Evolutionary conservation across 2,329 filamentous ascomycete genomes (phyloP), one percentile per base, ranked within the genome.

Genomic region (Microdochium nivale): DNA sequence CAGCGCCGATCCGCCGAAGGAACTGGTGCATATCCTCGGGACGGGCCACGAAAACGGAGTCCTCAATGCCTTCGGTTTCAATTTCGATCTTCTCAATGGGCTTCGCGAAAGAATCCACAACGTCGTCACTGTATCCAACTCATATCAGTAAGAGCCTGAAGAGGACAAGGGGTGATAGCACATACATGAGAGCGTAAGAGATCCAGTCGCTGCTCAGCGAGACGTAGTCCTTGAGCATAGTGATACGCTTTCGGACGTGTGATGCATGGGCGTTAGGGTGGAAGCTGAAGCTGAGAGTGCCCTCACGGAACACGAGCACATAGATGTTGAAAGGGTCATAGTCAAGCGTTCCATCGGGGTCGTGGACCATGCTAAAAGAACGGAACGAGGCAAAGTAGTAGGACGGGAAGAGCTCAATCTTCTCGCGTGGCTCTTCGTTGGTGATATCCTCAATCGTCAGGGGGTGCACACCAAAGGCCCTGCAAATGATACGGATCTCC

Each of bases 371-470:
- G 59, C 83, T 87, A 74, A 97, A 99, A 2, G 91, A 96, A 50
- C 92, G 84, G 79, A 97, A 99, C 67, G 89, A 95, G 49, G 96
- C 89, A 67, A 99, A 97, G 71, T 99, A 99, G 73, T 99, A 99
- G 43, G 90, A 90, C 24, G 89, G 88, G 72, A 99, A 99, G 24
- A 99, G 79, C 70, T 99, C 94, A 52, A 99, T 96, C 75, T 99
- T 99, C 72, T 99, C 94, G 44, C 94, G 90, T 11, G 91, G 87
- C 70, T 99, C 94, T 66, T 96, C 90, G 0, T 89, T 95, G 54
- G 86, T 86, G 59, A 99, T 96, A 74, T 99, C 94, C 69, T 99
- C 94, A 37, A 92, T 88, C 0, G 94, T 99, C 67, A 99, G 75
- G 32, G 92, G 92, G 69, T 99, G 94, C 51, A 99, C 88, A 14